phyloP scores from a whole-genome alignment of 2,329 filamentous ascomycete species.

The Exophiala aquamarina region DNA sequence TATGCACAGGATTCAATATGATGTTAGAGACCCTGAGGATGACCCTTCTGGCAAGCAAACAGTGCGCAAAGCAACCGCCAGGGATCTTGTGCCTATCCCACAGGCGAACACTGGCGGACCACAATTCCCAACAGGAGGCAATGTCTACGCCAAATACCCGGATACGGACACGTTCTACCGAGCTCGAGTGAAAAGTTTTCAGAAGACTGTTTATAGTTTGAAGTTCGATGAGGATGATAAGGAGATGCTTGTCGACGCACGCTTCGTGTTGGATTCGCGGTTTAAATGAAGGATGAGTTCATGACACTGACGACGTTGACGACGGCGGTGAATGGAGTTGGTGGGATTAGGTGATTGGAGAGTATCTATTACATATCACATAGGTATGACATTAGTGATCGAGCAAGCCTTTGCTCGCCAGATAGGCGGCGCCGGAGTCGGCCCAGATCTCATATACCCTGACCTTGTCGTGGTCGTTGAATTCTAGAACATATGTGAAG shows the following conservation, averaged over 20 bases:
- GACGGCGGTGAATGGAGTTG: not conserved
- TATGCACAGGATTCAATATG: constrained; percentile 21
- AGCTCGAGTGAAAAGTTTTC: constrained; percentile 70
- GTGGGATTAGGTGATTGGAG: not conserved
- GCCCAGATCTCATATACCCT: constrained; percentile 44
- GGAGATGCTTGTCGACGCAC: constrained; percentile 71
- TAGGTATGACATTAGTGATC: too few relatives aligned
- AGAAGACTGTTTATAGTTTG: constrained; percentile 53
- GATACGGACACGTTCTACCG: constrained; percentile 85
- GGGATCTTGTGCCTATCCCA: constrained; percentile 75
- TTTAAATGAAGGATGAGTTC: constrained; percentile 34
- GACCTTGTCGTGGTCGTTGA: constrained; percentile 39
- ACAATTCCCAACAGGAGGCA: constrained; percentile 64
- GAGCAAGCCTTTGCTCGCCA: constrained; percentile 34
- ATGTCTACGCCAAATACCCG: constrained; percentile 76
- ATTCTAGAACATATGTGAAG: constrained; percentile 40
- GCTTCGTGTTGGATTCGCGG: constrained; percentile 74
- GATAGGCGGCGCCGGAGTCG: constrained; percentile 45
- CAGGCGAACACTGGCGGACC: constrained; percentile 59
- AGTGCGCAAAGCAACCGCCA: constrained; percentile 65
- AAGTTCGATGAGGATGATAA: constrained; percentile 77
- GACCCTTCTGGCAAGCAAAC: constrained; percentile 25
- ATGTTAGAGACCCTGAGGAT: constrained; percentile 25
- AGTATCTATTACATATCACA: constrained; percentile 7
- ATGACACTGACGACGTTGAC: too few relatives aligned